phyloP scores from a whole-genome alignment of 306 rosid genomes.

The Citrullus amarus region DNA sequence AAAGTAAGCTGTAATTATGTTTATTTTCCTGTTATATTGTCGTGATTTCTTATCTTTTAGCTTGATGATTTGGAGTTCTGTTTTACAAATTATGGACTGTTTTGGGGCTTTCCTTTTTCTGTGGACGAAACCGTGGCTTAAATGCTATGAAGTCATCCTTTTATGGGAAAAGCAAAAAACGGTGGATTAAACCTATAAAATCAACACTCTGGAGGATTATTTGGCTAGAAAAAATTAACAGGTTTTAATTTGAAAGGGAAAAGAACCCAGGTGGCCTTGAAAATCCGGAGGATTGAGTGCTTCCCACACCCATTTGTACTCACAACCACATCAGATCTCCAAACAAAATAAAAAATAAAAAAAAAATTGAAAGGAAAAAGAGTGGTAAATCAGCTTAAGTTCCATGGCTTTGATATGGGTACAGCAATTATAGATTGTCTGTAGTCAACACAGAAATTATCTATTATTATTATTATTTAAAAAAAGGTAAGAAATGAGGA shows the following conservation, averaged over 20 bases:
- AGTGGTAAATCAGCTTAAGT: background rate
- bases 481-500: no score
- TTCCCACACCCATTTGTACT: no score
- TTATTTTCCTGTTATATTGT: background rate
- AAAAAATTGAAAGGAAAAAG: background rate
- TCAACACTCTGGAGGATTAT: background rate
- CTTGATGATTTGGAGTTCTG: background rate
- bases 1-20: conserved; percentile 44
- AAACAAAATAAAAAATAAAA: no score
- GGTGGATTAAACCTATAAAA: background rate
- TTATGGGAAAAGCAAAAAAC: background rate
- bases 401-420: background rate
- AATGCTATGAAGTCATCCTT: background rate
- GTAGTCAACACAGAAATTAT: background rate
- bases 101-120: background rate
- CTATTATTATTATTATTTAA: no score
- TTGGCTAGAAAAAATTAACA: background rate
- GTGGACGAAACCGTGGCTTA: background rate
- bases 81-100: background rate
- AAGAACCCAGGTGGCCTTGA: no score
- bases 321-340: no score
- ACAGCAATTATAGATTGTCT: background rate
- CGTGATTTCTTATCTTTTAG: background rate
- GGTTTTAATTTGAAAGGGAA: no score
- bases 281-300: no score